Conservation (phyloP, 805 yeast species). For the Candida pseudofarinosa region DNA sequence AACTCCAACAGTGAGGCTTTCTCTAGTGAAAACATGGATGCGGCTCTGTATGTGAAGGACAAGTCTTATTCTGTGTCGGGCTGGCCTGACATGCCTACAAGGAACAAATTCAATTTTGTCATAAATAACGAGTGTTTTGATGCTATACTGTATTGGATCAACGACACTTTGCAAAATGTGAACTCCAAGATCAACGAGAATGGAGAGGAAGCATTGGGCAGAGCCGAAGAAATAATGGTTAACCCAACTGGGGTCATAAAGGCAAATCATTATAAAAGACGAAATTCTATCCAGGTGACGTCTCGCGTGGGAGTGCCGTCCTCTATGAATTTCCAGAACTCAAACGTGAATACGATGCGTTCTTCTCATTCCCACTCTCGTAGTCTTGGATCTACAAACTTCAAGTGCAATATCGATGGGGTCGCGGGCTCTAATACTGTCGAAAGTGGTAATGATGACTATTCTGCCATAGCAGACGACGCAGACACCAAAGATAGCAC, state of each 20-base stretch:
- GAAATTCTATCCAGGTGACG: conserved; percentile 19
- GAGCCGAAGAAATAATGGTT: conserved; percentile 15
- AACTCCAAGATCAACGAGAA: conserved; percentile 6
- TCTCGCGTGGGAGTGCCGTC: background rate
- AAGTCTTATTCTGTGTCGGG: conserved; percentile 2
- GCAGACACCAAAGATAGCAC: background rate
- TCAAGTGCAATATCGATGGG: background rate
- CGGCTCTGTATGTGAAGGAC: background rate
- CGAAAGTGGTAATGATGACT: background rate
- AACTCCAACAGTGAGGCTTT: background rate
- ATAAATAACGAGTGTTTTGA: conserved; percentile 40
- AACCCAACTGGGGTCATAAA: conserved; percentile 31
- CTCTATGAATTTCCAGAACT: background rate
- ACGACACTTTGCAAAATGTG: conserved; percentile 18
- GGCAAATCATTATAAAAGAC: conserved; percentile 13
- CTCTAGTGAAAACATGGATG: background rate
- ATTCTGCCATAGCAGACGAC: background rate
- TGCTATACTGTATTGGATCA: conserved; percentile 35
- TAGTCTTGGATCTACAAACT: background rate
- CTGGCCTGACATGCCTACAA: conserved; percentile 2
- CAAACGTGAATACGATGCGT: background rate
- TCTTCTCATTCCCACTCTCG: background rate
- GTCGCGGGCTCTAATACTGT: background rate
- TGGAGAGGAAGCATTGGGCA: conserved; percentile 8
- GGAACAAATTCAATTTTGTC: conserved; percentile 16